These are phyloP conservation scores for Penicillium bialowiezense DNA, from an alignment of 495 filamentous ascomycete genomes.

Conservation along the genomic window DNA sequence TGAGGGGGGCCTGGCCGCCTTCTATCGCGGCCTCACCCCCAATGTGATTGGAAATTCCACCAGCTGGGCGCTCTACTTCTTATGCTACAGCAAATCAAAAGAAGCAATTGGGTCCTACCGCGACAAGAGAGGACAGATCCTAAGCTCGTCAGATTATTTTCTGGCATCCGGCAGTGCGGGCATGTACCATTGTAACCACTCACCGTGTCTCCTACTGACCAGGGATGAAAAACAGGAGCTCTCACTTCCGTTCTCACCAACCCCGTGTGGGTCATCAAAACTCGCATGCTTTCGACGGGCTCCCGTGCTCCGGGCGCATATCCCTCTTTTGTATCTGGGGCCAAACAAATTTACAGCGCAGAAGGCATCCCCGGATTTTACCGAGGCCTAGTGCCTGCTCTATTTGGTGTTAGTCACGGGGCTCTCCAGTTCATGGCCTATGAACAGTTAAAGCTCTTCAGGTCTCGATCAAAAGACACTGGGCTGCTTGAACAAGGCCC, in stretches of 20 bases:
- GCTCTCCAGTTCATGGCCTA: constrained; percentile 97
- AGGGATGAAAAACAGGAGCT: constrained; percentile 36
- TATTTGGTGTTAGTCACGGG: constrained; percentile 91
- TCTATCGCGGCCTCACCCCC: constrained; percentile 86
- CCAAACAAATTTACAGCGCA: constrained; percentile 54
- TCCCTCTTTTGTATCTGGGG: constrained; percentile 67
- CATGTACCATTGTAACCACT: constrained; percentile 16
- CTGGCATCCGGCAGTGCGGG: constrained; percentile 75
- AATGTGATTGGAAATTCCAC: constrained; percentile 89
- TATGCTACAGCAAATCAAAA: constrained; percentile 63
- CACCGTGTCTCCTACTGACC: not conserved
- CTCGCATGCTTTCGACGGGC: constrained; percentile 89
- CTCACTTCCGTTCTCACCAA: constrained; percentile 82
- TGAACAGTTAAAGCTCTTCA: constrained; percentile 73
- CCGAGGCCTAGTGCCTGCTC: constrained; percentile 73
- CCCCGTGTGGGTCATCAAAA: constrained; percentile 98
- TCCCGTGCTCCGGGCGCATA: constrained; percentile 74
- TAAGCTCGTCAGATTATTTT: constrained; percentile 79
- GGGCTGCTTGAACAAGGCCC: not conserved
- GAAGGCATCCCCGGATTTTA: constrained; percentile 82
- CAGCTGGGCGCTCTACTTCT: constrained; percentile 91
- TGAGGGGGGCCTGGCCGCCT: constrained; percentile 60
- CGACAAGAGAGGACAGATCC: constrained; percentile 18
- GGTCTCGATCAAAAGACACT: constrained; percentile 20
- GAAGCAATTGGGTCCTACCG: constrained; percentile 32